Conservation (phyloP, 1,284 basidiomycete genomes). For the Austroboletus niveus region DNA sequence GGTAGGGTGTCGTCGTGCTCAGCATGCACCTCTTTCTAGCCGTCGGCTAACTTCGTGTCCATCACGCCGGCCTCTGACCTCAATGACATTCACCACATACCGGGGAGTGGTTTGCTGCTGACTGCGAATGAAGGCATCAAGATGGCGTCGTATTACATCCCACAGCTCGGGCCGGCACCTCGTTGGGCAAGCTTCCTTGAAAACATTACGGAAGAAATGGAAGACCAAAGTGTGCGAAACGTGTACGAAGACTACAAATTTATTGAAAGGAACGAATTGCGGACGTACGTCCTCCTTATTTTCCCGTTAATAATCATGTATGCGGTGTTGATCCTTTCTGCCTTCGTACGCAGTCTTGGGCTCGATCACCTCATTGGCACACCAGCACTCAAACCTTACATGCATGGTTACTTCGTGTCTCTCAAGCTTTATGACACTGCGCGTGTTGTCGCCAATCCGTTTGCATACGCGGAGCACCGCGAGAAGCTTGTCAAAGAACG, state of each 20-base stretch:
- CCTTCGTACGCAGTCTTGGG: conserved; percentile 60
- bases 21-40: conserved; percentile 41
- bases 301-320: neutral
- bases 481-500: conserved; percentile 86
- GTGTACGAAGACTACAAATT: conserved; percentile 99
- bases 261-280: conserved; percentile 84
- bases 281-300: conserved; percentile 54
- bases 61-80: conserved; percentile 89
- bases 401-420: conserved; percentile 99
- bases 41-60: conserved; percentile 87
- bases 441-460: conserved; percentile 93
- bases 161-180: conserved; percentile 94
- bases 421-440: conserved; percentile 96
- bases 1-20: too few species aligned
- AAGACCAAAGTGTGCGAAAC: conserved; percentile 75
- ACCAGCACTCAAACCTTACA: conserved; percentile 94
- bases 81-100: conserved; percentile 87
- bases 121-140: conserved; percentile 92
- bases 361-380: conserved; percentile 94
- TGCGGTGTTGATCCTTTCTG: conserved; percentile 6
- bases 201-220: conserved; percentile 97
- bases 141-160: conserved; percentile 91
- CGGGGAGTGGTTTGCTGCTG: conserved; percentile 82
- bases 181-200: conserved; percentile 98
- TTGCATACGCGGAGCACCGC: conserved; percentile 91